Evolutionary conservation across 208 protist genomes (phyloP).

Genomic region (Vickermania spadyakhi): DNA sequence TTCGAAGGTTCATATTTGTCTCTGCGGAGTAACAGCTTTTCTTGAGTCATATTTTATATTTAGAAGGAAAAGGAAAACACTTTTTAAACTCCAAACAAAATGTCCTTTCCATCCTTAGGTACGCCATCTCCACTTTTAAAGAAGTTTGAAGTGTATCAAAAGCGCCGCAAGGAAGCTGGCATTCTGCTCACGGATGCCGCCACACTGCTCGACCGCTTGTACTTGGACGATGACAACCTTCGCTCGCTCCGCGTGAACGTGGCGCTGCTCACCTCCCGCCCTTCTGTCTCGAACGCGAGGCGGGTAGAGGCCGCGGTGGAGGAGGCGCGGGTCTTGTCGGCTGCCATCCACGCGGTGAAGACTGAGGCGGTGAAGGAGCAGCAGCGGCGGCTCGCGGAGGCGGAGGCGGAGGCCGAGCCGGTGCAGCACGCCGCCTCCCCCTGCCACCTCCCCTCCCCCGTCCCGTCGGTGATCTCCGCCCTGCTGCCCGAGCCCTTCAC

Average conservation of each 20-base stretch:
- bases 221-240: constrained; percentile 11
- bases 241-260: constrained; percentile 13
- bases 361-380: not conserved
- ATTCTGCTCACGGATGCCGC: not conserved
- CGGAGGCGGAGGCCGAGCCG: not conserved
- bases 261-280: constrained; percentile 1
- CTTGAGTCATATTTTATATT: too few relatives aligned
- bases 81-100: too few relatives aligned
- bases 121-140: not conserved
- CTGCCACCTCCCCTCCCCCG: not conserved
- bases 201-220: constrained; percentile 10
- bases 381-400: not conserved
- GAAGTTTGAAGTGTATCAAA: not conserved
- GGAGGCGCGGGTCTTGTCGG: not conserved
- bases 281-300: not conserved
- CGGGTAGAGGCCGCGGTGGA: not conserved
- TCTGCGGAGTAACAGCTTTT: too few relatives aligned
- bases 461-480: not conserved
- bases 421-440: not conserved
- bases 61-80: too few relatives aligned
- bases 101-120: too few relatives aligned
- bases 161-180: not conserved
- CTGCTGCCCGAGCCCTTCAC: not conserved
- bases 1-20: too few relatives aligned
- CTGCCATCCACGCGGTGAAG: not conserved